Base-by-base conservation (phyloP, 2,329 filamentous ascomycete genomes). In the Eutypa lata region DNA sequence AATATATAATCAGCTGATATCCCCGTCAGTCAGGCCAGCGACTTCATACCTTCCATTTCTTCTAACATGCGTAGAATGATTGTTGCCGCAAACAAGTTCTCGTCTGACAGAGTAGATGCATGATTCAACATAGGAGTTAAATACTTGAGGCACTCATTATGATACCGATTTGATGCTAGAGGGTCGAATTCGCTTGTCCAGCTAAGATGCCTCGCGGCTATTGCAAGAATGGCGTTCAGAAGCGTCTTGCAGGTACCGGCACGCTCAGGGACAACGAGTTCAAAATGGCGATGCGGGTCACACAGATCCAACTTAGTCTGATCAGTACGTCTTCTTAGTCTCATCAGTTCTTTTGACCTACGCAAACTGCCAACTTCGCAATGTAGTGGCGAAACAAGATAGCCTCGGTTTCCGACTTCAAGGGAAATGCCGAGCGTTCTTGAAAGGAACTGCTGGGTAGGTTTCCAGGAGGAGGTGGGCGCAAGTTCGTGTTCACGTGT, bases 221-320 rank as follows among this genome's bases (percentile, higher is more conserved):
- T 70, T 2, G 81, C 81, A 42, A 82, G 74, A 24, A 84, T 81
- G 21, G 81, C 80, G 51, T 83, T 81, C 13, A 82, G 69, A 3
- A 85, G 70, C 2, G 78, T 76, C 0, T 76, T 76, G 49, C 75
- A 81, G 1, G 67, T 72, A 13, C 73, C 73, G 3, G 82, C 79
- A 19, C 77, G 71, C 50, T 77, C 72, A 0, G 82, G 82, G 0
- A 84, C 80, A 6, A 79, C 68, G 0, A 74, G 70, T 51, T 78
- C 76, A 57, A 86, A 85, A 53, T 81, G 79, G 18, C 65, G 68
- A 49, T 58, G 53, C 14, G 66, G 65, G 50, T 69, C 67, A 49
- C 64, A 67, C 10, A 66, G 57, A 48, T 69, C 67, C 44, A 69
- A 56, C 67, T 69, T 31, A n/a, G 16, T 51, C 13, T 14, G 13